Evolutionary conservation across 345 rosid species (phyloP).

Genomic region (Melaleuca quinquenervia): DNA sequence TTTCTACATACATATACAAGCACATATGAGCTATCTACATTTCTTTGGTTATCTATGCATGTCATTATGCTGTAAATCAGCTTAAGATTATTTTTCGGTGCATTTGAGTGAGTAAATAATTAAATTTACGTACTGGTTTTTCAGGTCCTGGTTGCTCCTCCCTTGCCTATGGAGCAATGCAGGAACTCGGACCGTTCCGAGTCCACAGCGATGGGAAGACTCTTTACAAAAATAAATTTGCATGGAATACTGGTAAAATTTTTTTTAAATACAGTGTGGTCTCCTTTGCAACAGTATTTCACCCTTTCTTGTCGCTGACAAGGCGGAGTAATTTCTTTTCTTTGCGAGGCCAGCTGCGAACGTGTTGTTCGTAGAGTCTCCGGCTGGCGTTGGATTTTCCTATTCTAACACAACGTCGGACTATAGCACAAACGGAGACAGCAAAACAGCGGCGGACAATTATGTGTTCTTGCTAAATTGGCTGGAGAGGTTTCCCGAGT

Average conservation of each 20-base stretch:
- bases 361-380: conserved; percentile 74
- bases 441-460: conserved; percentile 53
- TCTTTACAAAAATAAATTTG: conserved; percentile 14
- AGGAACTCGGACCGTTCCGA: conserved; percentile 36
- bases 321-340: not conserved
- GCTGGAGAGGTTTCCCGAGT: conserved; percentile 84
- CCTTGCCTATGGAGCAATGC: conserved; percentile 34
- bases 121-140: not conserved
- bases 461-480: conserved; percentile 60
- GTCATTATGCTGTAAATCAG: not conserved
- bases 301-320: not conserved
- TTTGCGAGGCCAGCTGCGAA: conserved; percentile 39
- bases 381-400: conserved; percentile 89
- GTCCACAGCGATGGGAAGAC: conserved; percentile 28
- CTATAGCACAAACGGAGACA: conserved; percentile 37
- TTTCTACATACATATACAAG: not conserved
- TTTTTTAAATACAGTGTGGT: not conserved
- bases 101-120: not conserved
- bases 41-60: not conserved
- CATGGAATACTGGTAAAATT: conserved; percentile 10
- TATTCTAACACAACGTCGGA: conserved; percentile 67
- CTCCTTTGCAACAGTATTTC: not conserved
- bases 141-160: conserved; percentile 45
- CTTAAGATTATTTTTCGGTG: not conserved
- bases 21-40: not conserved